Evolutionary conservation across 1,139 yeast species (phyloP), one percentile per base, ranked within the genome.

Genomic region (Saccharomyces hybrid): DNA sequence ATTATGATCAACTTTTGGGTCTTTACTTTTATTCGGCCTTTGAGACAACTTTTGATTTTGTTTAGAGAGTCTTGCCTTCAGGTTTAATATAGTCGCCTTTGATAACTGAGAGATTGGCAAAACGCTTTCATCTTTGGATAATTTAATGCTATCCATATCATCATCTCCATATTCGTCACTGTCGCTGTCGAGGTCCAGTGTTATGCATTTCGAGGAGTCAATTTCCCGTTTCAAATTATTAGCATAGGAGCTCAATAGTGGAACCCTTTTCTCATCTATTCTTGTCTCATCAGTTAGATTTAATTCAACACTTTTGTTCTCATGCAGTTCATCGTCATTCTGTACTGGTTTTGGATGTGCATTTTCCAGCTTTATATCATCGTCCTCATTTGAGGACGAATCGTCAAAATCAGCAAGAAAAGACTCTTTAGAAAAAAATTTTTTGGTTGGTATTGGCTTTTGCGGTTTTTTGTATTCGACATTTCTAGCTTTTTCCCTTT

Each of bases 31-130:
- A 4, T 55, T 49, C 5, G 51, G 47, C 23, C 55, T 55, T 9
- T 42, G 47, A n/a, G 51, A 31, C 5, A 38, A 9, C 7, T 38
- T 16, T 23, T 49, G 59, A 48, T 53, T 63, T 51, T 34, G 60
- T 57, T 67, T 71, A n/a, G 74, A 71, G 49, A 69, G 62, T 34
- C 66, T 69, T 8, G 75, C 69, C 57, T 68, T 71, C 23, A 75
- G 63, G 25, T 67, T 71, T 23, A 75, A 57, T 28, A 73, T 53
- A 1, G 71, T 66, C 0, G 75, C 70, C 55, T 73, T 75, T 7
- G 75, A 62, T 7, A 53, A 53, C 19, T 54, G 53, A 3, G 67
- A 62, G 3, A 56, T 47, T 2, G 55, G 29, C 2, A 47, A 29
- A 25, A 42, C 42, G n/a, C n/a, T n/a, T 27, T 47, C 50, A 16